Percentiles rank a stretch among this genome's conserved stretches.
phyloP scores from a whole-genome alignment of 2,329 filamentous ascomycete genomes.

The Aureobasidium leucospermi region DNA sequence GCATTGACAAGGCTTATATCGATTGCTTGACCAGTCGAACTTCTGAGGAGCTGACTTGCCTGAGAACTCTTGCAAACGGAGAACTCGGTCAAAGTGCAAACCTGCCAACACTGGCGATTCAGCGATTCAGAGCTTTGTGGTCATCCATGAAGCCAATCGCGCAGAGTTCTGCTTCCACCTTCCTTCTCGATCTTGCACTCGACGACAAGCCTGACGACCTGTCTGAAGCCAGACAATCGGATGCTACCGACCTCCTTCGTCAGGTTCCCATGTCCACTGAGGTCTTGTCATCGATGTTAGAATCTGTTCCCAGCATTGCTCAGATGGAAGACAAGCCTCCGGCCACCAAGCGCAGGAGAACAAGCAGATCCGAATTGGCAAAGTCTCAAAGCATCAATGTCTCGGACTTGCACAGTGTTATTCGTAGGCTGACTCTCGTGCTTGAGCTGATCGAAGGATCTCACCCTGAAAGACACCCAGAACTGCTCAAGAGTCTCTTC shows the following conservation, averaged over 20 bases:
- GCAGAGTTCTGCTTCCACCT: constrained; percentile 53
- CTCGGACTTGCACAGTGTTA: constrained; percentile 56
- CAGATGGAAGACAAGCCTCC: constrained; percentile 65
- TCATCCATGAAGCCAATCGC: constrained; percentile 57
- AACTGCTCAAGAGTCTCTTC: constrained; percentile 74
- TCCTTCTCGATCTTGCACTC: constrained; percentile 56
- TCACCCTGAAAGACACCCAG: constrained; percentile 64
- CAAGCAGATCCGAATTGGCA: constrained; percentile 63
- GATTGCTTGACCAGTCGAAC: constrained; percentile 49
- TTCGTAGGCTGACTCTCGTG: constrained; percentile 76
- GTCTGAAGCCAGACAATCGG: constrained; percentile 36
- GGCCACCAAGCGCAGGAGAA: constrained; percentile 70
- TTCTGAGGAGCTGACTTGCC: constrained; percentile 47
- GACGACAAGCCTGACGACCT: constrained; percentile 28
- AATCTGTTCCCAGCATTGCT: constrained; percentile 64
- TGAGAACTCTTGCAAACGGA: constrained; percentile 45
- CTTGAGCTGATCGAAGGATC: constrained; percentile 82
- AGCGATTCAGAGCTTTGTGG: constrained; percentile 66
- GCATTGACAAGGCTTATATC: constrained; percentile 48
- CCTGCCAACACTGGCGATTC: constrained; percentile 60
- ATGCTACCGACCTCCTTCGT: constrained; percentile 65
- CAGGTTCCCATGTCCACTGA: constrained; percentile 66
- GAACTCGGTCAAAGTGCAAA: constrained; percentile 33
- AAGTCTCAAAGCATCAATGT: constrained; percentile 55
- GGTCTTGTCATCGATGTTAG: constrained; percentile 64